Percentiles rank a stretch among this genome's conserved stretches.
phyloP scores from a whole-genome alignment of 495 filamentous ascomycete species.

The Aspergillus haitiensis region DNA sequence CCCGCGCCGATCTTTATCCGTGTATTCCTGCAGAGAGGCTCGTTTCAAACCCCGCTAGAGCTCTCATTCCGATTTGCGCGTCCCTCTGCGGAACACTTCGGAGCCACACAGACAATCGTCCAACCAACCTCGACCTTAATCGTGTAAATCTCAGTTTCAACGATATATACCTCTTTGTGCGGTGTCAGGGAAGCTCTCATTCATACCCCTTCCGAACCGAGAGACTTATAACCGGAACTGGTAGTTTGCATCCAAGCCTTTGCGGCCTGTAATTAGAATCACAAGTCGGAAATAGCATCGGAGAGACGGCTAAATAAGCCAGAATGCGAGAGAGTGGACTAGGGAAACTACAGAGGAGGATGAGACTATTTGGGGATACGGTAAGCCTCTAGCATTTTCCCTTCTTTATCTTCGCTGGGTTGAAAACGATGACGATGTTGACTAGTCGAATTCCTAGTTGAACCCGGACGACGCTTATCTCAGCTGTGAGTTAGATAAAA shows the following conservation, averaged over 20 bases:
- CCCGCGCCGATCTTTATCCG: background rate
- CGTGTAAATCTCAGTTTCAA: background rate
- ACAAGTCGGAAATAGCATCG: background rate
- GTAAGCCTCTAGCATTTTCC: constrained; percentile 24
- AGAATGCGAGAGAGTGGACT: constrained; percentile 45
- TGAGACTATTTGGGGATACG: constrained; percentile 45
- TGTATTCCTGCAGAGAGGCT: background rate
- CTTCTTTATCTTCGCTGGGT: background rate
- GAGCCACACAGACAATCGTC: constrained; percentile 3
- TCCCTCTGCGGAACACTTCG: constrained; percentile 1
- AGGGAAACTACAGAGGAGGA: constrained; percentile 42
- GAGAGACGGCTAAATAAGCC: background rate
- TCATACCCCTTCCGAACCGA: too few relatives aligned
- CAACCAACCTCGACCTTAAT: constrained; percentile 1
- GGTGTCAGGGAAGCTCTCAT: background rate
- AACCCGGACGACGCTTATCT: constrained; percentile 70
- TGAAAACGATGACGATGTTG: background rate
- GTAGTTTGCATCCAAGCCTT: too few relatives aligned
- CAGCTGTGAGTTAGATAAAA: constrained; percentile 57
- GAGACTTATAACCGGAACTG: too few relatives aligned
- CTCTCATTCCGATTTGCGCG: constrained; percentile 8
- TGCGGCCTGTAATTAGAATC: too few relatives aligned
- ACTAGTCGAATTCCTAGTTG: constrained; percentile 42
- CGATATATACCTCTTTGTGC: constrained; percentile 1
- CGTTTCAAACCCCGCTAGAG: constrained; percentile 2